Evolutionary conservation across 2,329 filamentous ascomycete genomes (phyloP), one percentile per base, ranked within the genome.

Genomic region (Cladosporium sp.): DNA sequence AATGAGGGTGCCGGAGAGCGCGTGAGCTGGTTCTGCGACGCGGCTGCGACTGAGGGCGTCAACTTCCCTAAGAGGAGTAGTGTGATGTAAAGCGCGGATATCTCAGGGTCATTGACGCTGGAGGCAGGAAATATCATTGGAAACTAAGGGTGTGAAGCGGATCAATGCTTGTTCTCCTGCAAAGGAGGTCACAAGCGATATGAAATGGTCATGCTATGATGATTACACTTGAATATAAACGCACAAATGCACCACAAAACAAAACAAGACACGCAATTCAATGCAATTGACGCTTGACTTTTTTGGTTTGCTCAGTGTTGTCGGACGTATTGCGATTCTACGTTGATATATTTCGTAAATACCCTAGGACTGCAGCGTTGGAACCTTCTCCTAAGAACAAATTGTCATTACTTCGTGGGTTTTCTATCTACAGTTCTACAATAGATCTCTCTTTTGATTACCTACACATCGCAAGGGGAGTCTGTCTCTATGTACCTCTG

Each of bases 11-110:
- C 84, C 3, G 90, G 89, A 44, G 91, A 96, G 63, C 88, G 91
- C 67, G 91, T 91, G 69, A 94, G 86, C 76, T 99, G 94, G 94
- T 97, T 99, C 72, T 91, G 92, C 42, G 94, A 97, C 72, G 82
- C 86, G 68, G 80, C 89, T 4, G 93, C 94, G 47, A 86, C 95
- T 12, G 88, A 96, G 69, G 91, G 90, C 4, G 90, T 99, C 12
- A 53, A 37, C 15, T 97, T 90, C 70, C 90, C 92, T 22, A 69
- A 88, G 70, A 86, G 89, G 65, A 86, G 89, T 19, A 87, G 80
- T 68, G 66, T 71, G 47, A 70, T 69, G 12, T 69, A 58, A 51
- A 50, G 25, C 9, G 25, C 9, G 25, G 25, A 4, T 28, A 9
- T 28, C 12, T 10, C 12, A 32, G 9, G 28, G 28, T 32, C 28